A percentile compares a stretch with the other conserved stretches of the same genome.
phyloP scores from a whole-genome alignment of 2,329 filamentous ascomycete species.

The Aspergillus pseudoglaucus region DNA sequence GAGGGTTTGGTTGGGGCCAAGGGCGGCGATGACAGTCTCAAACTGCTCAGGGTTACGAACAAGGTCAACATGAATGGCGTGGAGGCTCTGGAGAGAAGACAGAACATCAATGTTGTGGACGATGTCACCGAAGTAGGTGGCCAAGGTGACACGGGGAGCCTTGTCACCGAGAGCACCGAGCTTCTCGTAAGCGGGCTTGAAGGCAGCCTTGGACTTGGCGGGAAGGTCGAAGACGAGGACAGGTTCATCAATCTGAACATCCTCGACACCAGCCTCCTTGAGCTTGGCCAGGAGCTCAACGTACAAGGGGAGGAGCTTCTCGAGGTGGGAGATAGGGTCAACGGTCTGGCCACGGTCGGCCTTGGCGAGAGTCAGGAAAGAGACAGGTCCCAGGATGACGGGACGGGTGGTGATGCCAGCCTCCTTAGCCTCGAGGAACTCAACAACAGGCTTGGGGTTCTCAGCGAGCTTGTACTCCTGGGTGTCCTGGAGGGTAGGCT shows the following conservation, averaged over 20 bases:
- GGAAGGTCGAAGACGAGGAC: slow-evolving; percentile 91
- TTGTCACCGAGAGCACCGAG: slow-evolving; percentile 63
- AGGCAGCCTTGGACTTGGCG: slow-evolving; percentile 84
- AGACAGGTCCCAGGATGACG: slow-evolving; percentile 90
- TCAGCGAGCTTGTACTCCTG: slow-evolving; percentile 86
- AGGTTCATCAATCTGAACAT: slow-evolving; percentile 97
- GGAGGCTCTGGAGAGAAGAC: slow-evolving; percentile 63
- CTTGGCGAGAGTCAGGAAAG: slow-evolving; percentile 96
- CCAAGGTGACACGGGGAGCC: slow-evolving; percentile 81
- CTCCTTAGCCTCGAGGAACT: slow-evolving; percentile 97
- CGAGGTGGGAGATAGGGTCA: slow-evolving; percentile 85
- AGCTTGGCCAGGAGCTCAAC: slow-evolving; percentile 86
- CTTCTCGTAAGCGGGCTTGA: slow-evolving; percentile 96
- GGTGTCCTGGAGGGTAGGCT: slow-evolving; percentile 94
- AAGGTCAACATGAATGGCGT: slow-evolving; percentile 89
- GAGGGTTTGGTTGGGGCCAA: slow-evolving; percentile 82
- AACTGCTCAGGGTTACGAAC: slow-evolving; percentile 99
- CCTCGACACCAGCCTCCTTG: slow-evolving; percentile 92
- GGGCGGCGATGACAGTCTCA: slow-evolving; percentile 70
- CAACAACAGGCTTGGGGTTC: slow-evolving; percentile 85
- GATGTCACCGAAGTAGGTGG: slow-evolving; percentile 99
- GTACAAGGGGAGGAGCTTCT: slow-evolving; percentile 91
- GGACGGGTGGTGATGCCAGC: slow-evolving; percentile 89
- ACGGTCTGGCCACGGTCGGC: slow-evolving; percentile 92
- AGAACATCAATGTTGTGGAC: slow-evolving; percentile 97